Conservation (phyloP, 345 rosid species). For the Raphanus raphanistrum region DNA sequence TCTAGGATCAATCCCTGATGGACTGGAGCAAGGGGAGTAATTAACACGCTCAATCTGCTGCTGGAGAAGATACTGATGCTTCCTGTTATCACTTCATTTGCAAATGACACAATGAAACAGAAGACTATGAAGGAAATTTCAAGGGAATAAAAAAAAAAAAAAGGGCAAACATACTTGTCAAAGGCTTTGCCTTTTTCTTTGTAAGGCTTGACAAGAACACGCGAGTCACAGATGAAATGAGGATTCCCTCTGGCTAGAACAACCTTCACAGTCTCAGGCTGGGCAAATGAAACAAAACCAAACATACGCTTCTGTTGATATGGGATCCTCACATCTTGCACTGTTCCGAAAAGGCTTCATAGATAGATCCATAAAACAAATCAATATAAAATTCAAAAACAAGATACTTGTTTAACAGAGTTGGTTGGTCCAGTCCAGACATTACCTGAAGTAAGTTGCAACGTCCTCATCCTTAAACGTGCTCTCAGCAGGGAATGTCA, state of each 20-base stretch:
- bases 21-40: constrained; percentile 67
- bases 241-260: constrained; percentile 88
- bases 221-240: constrained; percentile 90
- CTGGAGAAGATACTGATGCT: constrained; percentile 61
- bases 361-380: constrained; percentile 10
- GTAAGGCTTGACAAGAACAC: constrained; percentile 97
- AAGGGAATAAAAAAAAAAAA: not conserved
- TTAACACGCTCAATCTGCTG: constrained; percentile 59
- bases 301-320: constrained; percentile 97
- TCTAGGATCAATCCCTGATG: constrained; percentile 62
- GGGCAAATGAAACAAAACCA: constrained; percentile 90
- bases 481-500: constrained; percentile 97
- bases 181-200: constrained; percentile 88
- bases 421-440: not conserved
- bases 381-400: not conserved
- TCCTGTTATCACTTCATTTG: constrained; percentile 49
- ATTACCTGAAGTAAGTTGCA: constrained; percentile 84
- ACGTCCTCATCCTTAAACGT: constrained; percentile 93
- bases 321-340: constrained; percentile 97
- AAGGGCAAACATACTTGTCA: constrained; percentile 52
- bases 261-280: constrained; percentile 76
- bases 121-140: not conserved
- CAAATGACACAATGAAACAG: not conserved
- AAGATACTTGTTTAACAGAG: not conserved
- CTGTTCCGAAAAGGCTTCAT: constrained; percentile 78